Base-by-base conservation (phyloP, 2,329 filamentous ascomycete genomes). In the Cephalotrichum gorgonifer region DNA sequence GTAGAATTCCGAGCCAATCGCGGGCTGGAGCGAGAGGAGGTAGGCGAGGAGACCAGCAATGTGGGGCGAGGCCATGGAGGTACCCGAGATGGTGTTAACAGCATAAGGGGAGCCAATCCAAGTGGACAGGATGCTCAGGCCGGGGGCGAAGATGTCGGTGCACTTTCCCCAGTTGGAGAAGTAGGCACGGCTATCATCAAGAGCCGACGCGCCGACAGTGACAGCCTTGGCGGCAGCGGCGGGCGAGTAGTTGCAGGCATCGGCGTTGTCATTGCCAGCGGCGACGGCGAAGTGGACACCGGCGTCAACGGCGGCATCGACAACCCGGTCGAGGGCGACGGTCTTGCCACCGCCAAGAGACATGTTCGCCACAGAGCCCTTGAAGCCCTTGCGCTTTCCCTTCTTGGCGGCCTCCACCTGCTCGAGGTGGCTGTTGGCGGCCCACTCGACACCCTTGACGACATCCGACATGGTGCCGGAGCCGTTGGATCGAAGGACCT, bases 91-190 rank as follows among this genome's bases (percentile, higher is more conserved):
- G 73, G 88, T 96, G 83, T 98, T 98, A 75, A 88, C 81, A 62
- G 93, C 91, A 62, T 91, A 84, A 71, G 93, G 86, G 81, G 85
- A 91, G 66, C 94, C 93, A 61, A 95, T 95, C 93, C 93, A 98
- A 67, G 93, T 97, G 56, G 93, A 98, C 61, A 88, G 81, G 62
- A 98, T 95, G 83, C 89, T 95, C 62, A 96, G 79, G 64, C 93
- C 93, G 53, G 93, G 93, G 55, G 90, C 93, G 63, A 98, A 98
- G 78, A 98, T 95, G 72, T 98, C 93, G 67, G 91, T 95, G 81
- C 93, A 98, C 79, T 91, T 93, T 69, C 93, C 93, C 70, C 84
- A 97, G 86, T 98, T 98, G 81, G 94, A 98, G 83, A 98, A 98
- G 81, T 97, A 98, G 56, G 93, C 93, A 72, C 93, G 91, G 77